Base-by-base conservation (phyloP, 495 filamentous ascomycete species). In the Talaromyces adpressus region DNA sequence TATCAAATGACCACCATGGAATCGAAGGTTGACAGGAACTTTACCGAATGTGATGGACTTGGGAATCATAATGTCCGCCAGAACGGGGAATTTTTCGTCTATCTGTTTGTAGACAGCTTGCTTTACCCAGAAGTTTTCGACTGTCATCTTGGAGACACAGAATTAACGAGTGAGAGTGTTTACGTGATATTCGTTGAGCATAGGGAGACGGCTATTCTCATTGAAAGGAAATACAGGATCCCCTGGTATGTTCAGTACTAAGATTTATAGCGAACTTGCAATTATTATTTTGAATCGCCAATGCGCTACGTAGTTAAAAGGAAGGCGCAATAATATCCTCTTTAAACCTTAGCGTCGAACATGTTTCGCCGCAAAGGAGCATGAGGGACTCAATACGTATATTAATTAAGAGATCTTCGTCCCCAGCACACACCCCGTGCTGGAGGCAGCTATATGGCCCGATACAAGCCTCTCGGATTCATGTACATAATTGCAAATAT, bases 1-100 rank as follows among this genome's bases (percentile, higher is more conserved):
- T 69, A 76, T 72, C 39, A 77, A 62, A 32, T 69, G 69, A 49
- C 74, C 74, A 12, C 71, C 72, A 29, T 77, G 74, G 60, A 72
- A 70, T 30, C 63, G 70, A 14, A 72, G 49, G 34, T 75, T 71
- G 0, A 70, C 32, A 2, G 74, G 72, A 64, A 70, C 65, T 41
- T 71, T 65, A 14, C 70, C 66, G 0, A 18, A 7, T 20, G 60
- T 62, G 1, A 64, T n/a, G 0, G 61, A 63, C 20, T 71, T 64
- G 1, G 74, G 72, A 34, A 77, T 69, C 7, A 77, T 57, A n/a
- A 77, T 64, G 62, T 77, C 74, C n/a, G 70, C 61, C 11, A 71
- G 66, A 63, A 77, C 75, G 4, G 52, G 52, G 23, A 27, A 20
- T 4, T 27, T 1, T 3, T 27, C 52, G 23, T 54, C 8, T 2